Evolutionary conservation across 257 asterid species (phyloP).

Genomic region (Salvia rosmarinus): DNA sequence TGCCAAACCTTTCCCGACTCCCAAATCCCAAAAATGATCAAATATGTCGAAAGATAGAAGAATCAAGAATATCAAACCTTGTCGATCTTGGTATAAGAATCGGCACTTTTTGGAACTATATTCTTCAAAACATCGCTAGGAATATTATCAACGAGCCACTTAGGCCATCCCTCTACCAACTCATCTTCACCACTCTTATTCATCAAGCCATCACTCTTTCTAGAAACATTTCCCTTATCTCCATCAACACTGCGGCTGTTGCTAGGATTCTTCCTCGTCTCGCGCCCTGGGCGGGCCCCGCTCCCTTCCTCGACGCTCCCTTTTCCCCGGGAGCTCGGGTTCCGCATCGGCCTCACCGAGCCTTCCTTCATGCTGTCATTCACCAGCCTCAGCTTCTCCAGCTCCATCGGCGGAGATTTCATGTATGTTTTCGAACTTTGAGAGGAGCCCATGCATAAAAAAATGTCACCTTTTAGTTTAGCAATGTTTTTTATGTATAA

Average conservation of each 20-base stretch:
- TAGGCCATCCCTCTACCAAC: slow-evolving; percentile 84
- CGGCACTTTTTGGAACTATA: slow-evolving; percentile 78
- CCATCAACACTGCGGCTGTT: slow-evolving; percentile 30
- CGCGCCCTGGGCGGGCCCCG: slow-evolving; percentile 23
- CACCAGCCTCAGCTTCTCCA: slow-evolving; percentile 58
- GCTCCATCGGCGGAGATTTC: slow-evolving; percentile 51
- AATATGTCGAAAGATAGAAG: neutral
- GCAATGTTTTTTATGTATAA: neutral
- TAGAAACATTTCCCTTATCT: slow-evolving; percentile 16
- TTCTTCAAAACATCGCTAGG: slow-evolving; percentile 67
- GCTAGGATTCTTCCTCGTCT: slow-evolving; percentile 33
- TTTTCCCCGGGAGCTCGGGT: slow-evolving; percentile 30
- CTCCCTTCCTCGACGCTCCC: slow-evolving; percentile 33
- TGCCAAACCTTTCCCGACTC: neutral
- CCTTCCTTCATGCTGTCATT: slow-evolving; percentile 50
- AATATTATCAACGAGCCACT: slow-evolving; percentile 73
- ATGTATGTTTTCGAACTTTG: slow-evolving; percentile 48
- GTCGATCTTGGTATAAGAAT: slow-evolving; percentile 74
- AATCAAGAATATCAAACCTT: slow-evolving; percentile 49
- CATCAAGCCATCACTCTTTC: slow-evolving; percentile 23
- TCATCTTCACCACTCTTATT: slow-evolving; percentile 46
- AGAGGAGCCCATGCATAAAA: slow-evolving; percentile 61
- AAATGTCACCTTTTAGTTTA: neutral
- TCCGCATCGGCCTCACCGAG: slow-evolving; percentile 41
- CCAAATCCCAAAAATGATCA: slow-evolving; percentile 1